Base-by-base conservation (phyloP, 805 yeast species). In the Teunomyces panamensis region DNA sequence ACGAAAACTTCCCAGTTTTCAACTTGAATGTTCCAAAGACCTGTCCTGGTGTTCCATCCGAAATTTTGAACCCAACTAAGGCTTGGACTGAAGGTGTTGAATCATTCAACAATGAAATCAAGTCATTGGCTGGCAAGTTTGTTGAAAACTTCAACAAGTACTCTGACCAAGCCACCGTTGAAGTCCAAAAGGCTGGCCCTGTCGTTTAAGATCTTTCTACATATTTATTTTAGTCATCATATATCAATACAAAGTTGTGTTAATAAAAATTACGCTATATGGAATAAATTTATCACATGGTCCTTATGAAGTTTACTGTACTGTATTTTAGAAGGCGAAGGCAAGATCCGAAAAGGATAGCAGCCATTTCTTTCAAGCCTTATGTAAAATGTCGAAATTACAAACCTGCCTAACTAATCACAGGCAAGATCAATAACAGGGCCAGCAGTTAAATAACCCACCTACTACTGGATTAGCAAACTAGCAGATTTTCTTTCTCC, bases 121-220 rank as follows among this genome's bases (percentile, higher is more conserved):
- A 74, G 51, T 76, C 79, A 50, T 83, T 92, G 65, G 97, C 90
- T 35, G 67, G 70, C 44, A 76, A 87, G 74, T 92, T 92, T 64
- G 79, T 79, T 62, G 90, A 88, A 68, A 92, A 92, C 80, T 92
- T 92, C 68, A 82, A 76, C 64, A 90, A 81, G 65, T 92, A 92
- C 74, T 72, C 88, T 61, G 81, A 83, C 62, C 87, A 82, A 62
- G 89, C 96, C 55, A 87, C 96, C 32, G 60, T 75, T 26, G 97
- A 89, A 67, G 97, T 92, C 47, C 74, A 85, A 62, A 88, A 94
- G 62, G 98, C 97, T 58, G 99, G 97, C 52, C 99, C 98, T 56
- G 76, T 56, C 42, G 64, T 61, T 44, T 70, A 66, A 37, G 14
- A 9, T 6, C 5, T 13, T 37, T 37, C 14, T 11, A 26, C 41